Evolutionary conservation across 805 yeast genomes (phyloP), one percentile per base, ranked within the genome.

Genomic region (Candida verbasci): DNA sequence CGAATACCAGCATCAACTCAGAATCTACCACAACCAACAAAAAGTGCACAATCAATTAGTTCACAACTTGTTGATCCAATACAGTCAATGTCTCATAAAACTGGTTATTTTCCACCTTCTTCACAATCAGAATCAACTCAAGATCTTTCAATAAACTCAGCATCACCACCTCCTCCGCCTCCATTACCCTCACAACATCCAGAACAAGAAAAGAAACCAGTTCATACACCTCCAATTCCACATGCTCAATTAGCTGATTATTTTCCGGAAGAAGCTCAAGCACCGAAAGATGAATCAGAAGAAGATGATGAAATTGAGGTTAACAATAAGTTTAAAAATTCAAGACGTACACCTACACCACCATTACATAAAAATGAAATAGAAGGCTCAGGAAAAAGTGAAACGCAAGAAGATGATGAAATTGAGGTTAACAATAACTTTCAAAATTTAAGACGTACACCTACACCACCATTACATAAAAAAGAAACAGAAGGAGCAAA

Each of bases 141-240:
- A 7, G n/a, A n/a, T n/a, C n/a, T n/a, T n/a, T 24, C 8, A 17
- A 29, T 16, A 17, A 24, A 24, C 6, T 20, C 16, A 14, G 23
- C 35, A n/a, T 23, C 17, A 9, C 20, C 27, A 22, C 26, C 30
- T n/a, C 35, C 41, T 17, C 28, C 31, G 8, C 18, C 32, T 11
- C 11, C 6, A 16, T 21, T 10, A 23, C 14, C 29, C 11, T 6
- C 6, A 16, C 25, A 16, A 23, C 4, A 17, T 24, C 17, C 20
- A 14, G 17, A 25, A 9, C 15, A n/a, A 14, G 10, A 5, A 7
- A 25, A 25, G 12, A n/a, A 25, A 7, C 16, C 17, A 25, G 28
- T 25, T 25, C 28, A 25, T 15, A 25, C 28, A 6, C 28, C 28
- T 5, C 28, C 28, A 25, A 15, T 25, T 6, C 11, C 17, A 11